Evolutionary conservation across 1,284 basidiomycete species (phyloP), one percentile per base, ranked within the genome.

Genomic region (Ustilago sp.): DNA sequence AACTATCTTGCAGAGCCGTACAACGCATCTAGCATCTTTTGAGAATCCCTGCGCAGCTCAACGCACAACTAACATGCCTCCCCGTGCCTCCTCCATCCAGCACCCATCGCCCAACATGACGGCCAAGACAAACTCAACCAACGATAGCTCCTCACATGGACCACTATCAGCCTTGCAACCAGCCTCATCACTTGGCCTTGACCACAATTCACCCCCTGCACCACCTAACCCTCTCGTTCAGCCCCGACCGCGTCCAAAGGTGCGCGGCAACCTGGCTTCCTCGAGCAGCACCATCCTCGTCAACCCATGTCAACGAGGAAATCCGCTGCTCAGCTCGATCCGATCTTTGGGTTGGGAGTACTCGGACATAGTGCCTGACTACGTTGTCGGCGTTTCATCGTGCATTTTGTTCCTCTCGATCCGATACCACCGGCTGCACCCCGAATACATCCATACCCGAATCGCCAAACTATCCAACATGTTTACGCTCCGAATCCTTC

Each of bases 371-470:
- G 89, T 93, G 4, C 91, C 93, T 4, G 97, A 99, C 63, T 86
- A 83, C 51, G 81, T 83, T 54, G 78, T 85, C 11, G 83, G 83
- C 1, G n/a, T 82, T 1, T 63, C 85, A 2, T 79, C 63, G 15
- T 80, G 83, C 48, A 65, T 80, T 8, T 72, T 85, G 4, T 84
- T 84, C 31, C 79, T 85, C 68, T 98, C 95, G 84, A 87, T 99
- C 68, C 93, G 92, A 79, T 99, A 99, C 80, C 95, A 99, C 83
- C 92, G 95, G 32, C 89, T 99, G 17, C 97, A 99, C 86, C 97
- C 97, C 5, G 97, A 99, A 86, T 99, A 99, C 85, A 92, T 99
- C 68, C 93, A 95, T 84, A 90, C 90, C 51, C 91, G 97, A 4
- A 95, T 99, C 68, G 91, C 94, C 81, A 92, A 92, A 79, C 90